Evolutionary conservation across 805 yeast species (phyloP), one percentile per base, ranked within the genome.

Genomic region (Priceomyces castillae): DNA sequence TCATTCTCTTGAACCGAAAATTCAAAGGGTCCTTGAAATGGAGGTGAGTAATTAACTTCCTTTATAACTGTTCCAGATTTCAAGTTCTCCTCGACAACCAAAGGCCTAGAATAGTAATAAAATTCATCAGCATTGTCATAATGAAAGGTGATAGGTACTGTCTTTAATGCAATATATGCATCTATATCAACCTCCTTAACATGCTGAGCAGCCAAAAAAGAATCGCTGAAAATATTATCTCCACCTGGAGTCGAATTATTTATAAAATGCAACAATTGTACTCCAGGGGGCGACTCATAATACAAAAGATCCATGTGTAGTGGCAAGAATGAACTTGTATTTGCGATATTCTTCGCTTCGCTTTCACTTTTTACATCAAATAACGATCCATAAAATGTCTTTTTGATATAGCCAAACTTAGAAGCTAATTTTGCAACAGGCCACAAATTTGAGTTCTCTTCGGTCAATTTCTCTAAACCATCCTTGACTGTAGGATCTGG

Each of bases 221-320:
- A 77, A 59, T 86, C 95, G 10, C 80, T 79, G 65, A 83, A 86
- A 10, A 81, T 61, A 38, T 79, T 82, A 50, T 82, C 86, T 9
- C 90, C 92, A 10, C 88, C 90, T 7, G 52, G 51, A 9, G 83
- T 77, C 10, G 76, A 64, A 52, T 80, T 78, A 38, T 71, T 61
- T 30, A 81, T 73, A 41, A 78, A 73, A 52, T 86, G 94, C 35
- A 86, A 68, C 31, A 84, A 58, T 59, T 86, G 90, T 35, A 86
- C 64, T 0, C 92, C 92, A 1, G 95, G 95, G 2, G 90, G 90
- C 9, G 89, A 80, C 58, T 86, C 90, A 56, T 84, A 81, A 63
- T 85, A 86, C 37, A 81, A 70, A 19, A 86, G 69, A 55, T 86
- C 94, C 84, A 84, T 86, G 53, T 86, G 95, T 39, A 86, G 67